These are phyloP conservation scores for Dittrichia graveolens DNA, from an alignment of 129 eudicot genomes.

Conservation along the genomic window DNA sequence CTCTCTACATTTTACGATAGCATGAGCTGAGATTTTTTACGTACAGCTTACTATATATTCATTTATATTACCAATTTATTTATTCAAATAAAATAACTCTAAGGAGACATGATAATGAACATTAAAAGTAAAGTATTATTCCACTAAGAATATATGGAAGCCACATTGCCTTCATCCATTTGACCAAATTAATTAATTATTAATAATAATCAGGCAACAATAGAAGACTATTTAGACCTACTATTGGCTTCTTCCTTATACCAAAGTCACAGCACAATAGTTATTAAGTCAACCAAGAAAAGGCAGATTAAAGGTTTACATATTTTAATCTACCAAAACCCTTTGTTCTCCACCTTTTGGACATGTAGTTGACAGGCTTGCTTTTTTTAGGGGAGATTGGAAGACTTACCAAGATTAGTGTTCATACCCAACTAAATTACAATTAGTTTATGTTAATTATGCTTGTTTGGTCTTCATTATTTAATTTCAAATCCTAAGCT, in stretches of 20 bases:
- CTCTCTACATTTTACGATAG: no score
- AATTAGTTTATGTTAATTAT: constrained; percentile 23
- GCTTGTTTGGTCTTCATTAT: constrained; percentile 29
- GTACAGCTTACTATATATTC: no score
- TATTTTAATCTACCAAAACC: constrained; percentile 32
- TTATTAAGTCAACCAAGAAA: constrained; percentile 30
- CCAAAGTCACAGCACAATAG: constrained; percentile 22
- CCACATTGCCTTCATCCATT: constrained; percentile 23
- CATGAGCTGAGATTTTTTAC: no score
- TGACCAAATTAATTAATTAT: constrained; percentile 17
- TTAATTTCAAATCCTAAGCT: constrained; percentile 31
- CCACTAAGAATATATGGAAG: neutral
- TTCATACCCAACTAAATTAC: constrained; percentile 22
- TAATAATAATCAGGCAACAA: constrained; percentile 24
- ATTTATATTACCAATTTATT: no score
- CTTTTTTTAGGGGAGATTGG: constrained; percentile 31
- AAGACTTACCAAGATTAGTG: constrained; percentile 35
- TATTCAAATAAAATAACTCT: no score
- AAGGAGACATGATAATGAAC: no score
- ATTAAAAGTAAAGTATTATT: no score
- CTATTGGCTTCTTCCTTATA: constrained; percentile 27
- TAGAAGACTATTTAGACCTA: constrained; percentile 18
- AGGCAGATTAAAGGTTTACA: constrained; percentile 29
- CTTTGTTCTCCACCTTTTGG: constrained; percentile 37
- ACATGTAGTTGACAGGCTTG: constrained; percentile 36